Base-by-base conservation (phyloP, 1,284 basidiomycete species). In the Sutorius eximius region DNA sequence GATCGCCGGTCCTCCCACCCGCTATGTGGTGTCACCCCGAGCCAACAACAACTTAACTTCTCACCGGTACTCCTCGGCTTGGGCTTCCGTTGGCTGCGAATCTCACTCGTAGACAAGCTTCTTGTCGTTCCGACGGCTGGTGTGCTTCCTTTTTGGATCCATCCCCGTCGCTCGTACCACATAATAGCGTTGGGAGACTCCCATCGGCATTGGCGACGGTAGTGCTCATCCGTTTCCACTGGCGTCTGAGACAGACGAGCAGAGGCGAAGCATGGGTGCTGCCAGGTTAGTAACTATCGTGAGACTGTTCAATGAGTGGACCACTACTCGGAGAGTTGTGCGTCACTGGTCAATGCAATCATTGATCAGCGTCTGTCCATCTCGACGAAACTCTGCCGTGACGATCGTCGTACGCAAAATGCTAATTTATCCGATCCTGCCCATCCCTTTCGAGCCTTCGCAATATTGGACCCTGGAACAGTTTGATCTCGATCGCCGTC, bases 61-160 rank as follows among this genome's bases (percentile, higher is more conserved):
- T 24, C 22, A 2, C 22, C 22, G 22, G 22, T 24, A 24, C 22
- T 24, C 22, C 13, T 32, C 10, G 2, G 15, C 12, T 58, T 9
- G 10, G 16, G 18, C 36, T 54, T 55, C 51, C 56, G 42, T 54
- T 33, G 49, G 55, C 32, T 53, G 49, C 32, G 18, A 33, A 33
- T 15, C 24, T 34, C 24, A 5, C 16, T 34, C 5, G 29, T 18
- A 18, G 8, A n/a, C 20, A 7, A 5, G 40, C 13, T 36, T 3
- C 34, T 3, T 16, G 7, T 41, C 37, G 8, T 51, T 57, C 53
- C 53, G 46, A 36, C 27, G 49, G 50, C 49, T 52, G 4, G 15
- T 12, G 18, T 20, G 49, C 24, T 52, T 36, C 48, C 18, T 12
- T 20, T 51, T 27, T 30, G 16, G 13, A 20, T 20, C 24, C 16